Conservation (phyloP, 2,329 filamentous ascomycete genomes). For the Diaporthe humulicola region DNA sequence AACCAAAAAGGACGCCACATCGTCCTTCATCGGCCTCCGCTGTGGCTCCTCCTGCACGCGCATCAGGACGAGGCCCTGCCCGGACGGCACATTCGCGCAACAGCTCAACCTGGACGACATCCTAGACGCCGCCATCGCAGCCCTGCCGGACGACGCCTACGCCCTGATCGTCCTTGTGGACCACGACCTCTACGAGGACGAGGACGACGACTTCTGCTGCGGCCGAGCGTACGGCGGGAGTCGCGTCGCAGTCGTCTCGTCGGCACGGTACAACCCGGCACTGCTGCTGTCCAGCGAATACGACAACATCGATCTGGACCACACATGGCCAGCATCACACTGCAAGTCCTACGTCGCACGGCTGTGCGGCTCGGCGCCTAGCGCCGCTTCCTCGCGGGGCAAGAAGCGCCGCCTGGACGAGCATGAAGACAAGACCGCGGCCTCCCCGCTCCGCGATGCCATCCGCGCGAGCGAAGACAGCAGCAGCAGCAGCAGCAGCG, state of each 20-base stretch:
- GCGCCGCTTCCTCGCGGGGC: background rate
- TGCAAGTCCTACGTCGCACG: slow-evolving; percentile 64
- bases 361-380: slow-evolving; percentile 46
- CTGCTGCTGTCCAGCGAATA: slow-evolving; percentile 53
- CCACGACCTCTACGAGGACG: slow-evolving; percentile 75
- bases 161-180: slow-evolving; percentile 68
- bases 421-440: background rate
- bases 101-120: slow-evolving; percentile 74
- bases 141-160: slow-evolving; percentile 70
- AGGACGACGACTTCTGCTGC: slow-evolving; percentile 76
- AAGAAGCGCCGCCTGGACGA: slow-evolving; percentile 23
- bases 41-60: slow-evolving; percentile 53
- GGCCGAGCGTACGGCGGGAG: slow-evolving; percentile 76
- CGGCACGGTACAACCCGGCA: slow-evolving; percentile 70
- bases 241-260: slow-evolving; percentile 72
- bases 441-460: slow-evolving; percentile 51
- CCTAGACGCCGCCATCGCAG: slow-evolving; percentile 66
- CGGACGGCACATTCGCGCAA: slow-evolving; percentile 59
- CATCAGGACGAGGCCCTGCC: slow-evolving; percentile 63
- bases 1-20: slow-evolving; percentile 36
- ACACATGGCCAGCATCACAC: slow-evolving; percentile 76
- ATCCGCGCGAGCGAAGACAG: slow-evolving; percentile 45
- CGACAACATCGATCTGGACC: slow-evolving; percentile 56
- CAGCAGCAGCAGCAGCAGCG: slow-evolving; percentile 33
- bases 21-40: slow-evolving; percentile 60